Conservation (phyloP, 1,284 basidiomycete species). For the Gymnopus androsaceus region DNA sequence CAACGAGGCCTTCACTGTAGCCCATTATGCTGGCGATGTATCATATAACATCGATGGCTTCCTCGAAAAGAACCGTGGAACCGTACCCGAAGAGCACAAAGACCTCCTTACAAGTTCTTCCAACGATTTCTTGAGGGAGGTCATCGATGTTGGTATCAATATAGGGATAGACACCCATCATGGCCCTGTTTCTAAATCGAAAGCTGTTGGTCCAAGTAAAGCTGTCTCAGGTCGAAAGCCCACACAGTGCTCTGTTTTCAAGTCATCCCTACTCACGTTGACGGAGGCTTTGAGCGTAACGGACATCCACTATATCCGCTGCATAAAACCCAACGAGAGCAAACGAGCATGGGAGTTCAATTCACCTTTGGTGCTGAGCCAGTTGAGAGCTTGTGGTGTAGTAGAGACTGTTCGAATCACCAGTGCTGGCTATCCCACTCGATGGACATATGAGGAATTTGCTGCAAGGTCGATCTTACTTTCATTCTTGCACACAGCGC, state of each 20-base stretch:
- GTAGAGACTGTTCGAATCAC: slow-evolving; percentile 98
- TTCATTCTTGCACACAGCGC: no score
- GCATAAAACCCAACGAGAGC: slow-evolving; percentile 98
- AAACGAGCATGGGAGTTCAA: slow-evolving; percentile 97
- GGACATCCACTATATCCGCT: slow-evolving; percentile 99
- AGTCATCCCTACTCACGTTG: slow-evolving; percentile 87
- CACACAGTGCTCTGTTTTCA: slow-evolving; percentile 98
- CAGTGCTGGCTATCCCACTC: slow-evolving; percentile 96
- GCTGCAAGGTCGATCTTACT: slow-evolving; percentile 75
- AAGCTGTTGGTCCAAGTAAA: slow-evolving; percentile 20
- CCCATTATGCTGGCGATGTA: slow-evolving; percentile 97
- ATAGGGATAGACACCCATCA: slow-evolving; percentile 64
- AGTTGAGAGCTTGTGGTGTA: slow-evolving; percentile 97
- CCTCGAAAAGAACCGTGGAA: slow-evolving; percentile 98
- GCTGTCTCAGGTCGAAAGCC: slow-evolving; percentile 62
- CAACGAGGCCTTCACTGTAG: slow-evolving; percentile 95
- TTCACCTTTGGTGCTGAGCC: slow-evolving; percentile 94
- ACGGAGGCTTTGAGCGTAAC: slow-evolving; percentile 98
- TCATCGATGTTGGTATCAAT: slow-evolving; percentile 87
- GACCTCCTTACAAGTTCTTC: slow-evolving; percentile 82
- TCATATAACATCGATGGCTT: slow-evolving; percentile 98
- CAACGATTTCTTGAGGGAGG: slow-evolving; percentile 93
- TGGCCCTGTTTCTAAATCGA: no score
- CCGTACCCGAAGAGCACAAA: slow-evolving; percentile 98
- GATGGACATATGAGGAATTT: slow-evolving; percentile 99